Base-by-base conservation (phyloP, 2,329 filamentous ascomycete species). In the Zasmidium angulare region DNA sequence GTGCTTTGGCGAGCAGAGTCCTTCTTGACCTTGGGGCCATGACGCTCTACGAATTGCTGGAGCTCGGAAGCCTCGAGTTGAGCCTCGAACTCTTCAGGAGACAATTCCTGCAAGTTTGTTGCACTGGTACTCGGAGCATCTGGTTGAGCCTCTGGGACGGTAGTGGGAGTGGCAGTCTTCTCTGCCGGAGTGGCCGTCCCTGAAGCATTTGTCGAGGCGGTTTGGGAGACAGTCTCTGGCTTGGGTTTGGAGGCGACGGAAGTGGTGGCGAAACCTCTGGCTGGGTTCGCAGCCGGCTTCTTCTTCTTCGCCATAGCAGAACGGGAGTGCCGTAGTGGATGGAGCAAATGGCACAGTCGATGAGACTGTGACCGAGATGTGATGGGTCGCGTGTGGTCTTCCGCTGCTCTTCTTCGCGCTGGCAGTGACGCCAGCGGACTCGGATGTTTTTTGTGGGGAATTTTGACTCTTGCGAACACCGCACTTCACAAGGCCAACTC, bases 61-160 rank as follows among this genome's bases (percentile, higher is more conserved):
- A 99, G 80, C 69, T 96, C 91, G n/a, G 91, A 89, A 68, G 92
- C 89, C 73, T 97, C 91, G 17, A 98, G 83, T 69, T 96, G 91
- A 63, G 81, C 87, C 72, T 97, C 95, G 53, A 97, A 89, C 73
- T 98, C 91, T 72, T 97, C 93, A 1, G 93, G 89, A 51, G 86
- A 91, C 64, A 93, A 77, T 24, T 84, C 78, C 56, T 84, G 78
- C 54, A 81, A 72, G 50, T 78, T 75, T 56, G 66, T 61, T 12
- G 64, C 50, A 50, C 51, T 11, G 21, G 46, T 59, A 6, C 63
- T 56, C 50, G 63, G 58, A 21, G 52, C 23, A 7, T 14, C 20
- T 3, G 43, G 1, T 22, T 49, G 21, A 36, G 46, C 14, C 2
- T 20, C 69, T 17, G 73, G 70, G 52, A 65, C 69, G 20, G 72